Evolutionary conservation across 208 protist genomes (phyloP), one percentile per base, ranked within the genome.

Genomic region (Acanthamoeba polyphaga): DNA sequence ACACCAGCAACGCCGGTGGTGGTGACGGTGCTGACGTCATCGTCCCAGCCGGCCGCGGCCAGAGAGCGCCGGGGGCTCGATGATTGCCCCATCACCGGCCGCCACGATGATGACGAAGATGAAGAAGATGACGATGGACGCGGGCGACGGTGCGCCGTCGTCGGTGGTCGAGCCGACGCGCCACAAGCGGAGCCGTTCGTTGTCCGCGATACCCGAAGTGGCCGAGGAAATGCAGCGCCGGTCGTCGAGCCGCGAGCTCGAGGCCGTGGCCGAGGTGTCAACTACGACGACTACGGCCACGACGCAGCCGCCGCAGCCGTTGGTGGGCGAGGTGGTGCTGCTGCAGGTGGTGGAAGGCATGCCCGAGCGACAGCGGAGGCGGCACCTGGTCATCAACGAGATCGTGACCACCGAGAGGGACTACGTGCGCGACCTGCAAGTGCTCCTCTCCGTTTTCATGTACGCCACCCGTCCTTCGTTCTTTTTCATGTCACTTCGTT

Each of bases 401-500:
- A 82, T 82, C 29, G 72, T 82, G 38, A 82, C 32, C 72, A 82
- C 72, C 15, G 72, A 82, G 72, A 38, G 72, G 38, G 72, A 82
- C 72, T 82, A 82, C 72, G 72, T 82, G 72, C 72, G 22, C 32
- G 72, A 82, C 72, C 32, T 82, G 72, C 72, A 82, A 29, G 38
- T 82, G 27, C 38, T 82, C n/a, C 19, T 82, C 19, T 51, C 32
- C 15, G 72, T 82, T n/a, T 82, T 82, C 60, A 66, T 66, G 60
- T 66, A 66, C 60, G 60, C 27, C 60, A 22, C 60, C 19, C 55
- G 8, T 1, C 19, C 17, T 22, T 62, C 12, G 17, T 22, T 24
- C 12, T 34, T 34, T 34, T 34, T 34, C 34, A 34, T 34, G 34
- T 34, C 34, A 34, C 34, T 34, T 34, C 34, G 34, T 34, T 34